These are phyloP conservation scores for Cyclotella baltica DNA, from an alignment of 108 stramenopile genomes.

Conservation along the genomic window DNA sequence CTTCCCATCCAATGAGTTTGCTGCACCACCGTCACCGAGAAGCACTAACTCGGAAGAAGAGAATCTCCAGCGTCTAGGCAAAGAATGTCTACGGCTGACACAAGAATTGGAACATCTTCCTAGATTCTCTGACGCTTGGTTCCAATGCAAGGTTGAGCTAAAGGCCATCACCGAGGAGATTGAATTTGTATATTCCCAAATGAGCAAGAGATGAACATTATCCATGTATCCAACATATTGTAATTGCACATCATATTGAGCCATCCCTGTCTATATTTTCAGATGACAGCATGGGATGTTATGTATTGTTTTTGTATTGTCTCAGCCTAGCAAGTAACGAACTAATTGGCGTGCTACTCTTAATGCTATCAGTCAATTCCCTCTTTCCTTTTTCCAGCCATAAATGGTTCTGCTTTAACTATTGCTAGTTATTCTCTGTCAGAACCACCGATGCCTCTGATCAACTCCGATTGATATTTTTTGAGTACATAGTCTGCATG, in stretches of 20 bases:
- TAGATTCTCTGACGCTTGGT: constrained; percentile 34
- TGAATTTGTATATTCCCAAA: constrained; percentile 20
- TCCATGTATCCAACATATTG: neutral
- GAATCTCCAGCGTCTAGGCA: constrained; percentile 13
- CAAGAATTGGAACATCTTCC: constrained; percentile 20
- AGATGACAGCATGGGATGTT: neutral
- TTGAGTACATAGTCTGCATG: no score
- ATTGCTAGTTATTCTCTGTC: no score
- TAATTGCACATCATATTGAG: neutral
- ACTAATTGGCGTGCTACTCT: neutral
- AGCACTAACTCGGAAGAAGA: neutral
- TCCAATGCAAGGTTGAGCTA: constrained; percentile 29
- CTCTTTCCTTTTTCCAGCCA: no score
- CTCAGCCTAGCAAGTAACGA: neutral
- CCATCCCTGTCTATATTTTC: neutral
- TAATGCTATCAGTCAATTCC: no score
- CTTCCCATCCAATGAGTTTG: neutral
- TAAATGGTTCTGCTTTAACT: no score
- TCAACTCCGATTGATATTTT: no score
- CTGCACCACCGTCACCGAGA: neutral
- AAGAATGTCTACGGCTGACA: constrained; percentile 23
- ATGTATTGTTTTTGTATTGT: neutral
- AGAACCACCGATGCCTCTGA: no score
- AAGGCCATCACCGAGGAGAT: constrained; percentile 25
- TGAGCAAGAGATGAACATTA: neutral